These are phyloP conservation scores for Xylariales sp. DNA, from an alignment of 2,329 filamentous ascomycete genomes.

Conservation along the genomic window DNA sequence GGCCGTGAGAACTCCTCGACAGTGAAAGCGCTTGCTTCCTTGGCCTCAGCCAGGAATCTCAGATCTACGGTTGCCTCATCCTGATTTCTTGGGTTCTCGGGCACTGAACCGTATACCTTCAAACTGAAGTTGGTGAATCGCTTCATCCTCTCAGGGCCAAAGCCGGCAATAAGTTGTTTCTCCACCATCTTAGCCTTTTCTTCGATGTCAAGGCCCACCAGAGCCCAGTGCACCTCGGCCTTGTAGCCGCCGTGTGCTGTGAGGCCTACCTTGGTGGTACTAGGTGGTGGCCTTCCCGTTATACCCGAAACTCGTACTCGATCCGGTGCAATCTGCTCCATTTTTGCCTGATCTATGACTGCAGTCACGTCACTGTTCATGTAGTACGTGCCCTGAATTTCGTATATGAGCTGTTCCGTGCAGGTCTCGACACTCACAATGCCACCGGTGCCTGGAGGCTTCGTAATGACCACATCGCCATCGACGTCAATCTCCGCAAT, in stretches of 20 bases:
- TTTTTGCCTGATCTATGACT: slow-evolving; percentile 19
- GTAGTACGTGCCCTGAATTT: slow-evolving; percentile 39
- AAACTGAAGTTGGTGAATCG: slow-evolving; percentile 32
- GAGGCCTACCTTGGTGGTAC: slow-evolving; percentile 9
- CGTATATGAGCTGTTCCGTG: slow-evolving; percentile 36
- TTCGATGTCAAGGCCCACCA: slow-evolving; percentile 7
- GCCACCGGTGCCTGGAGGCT: slow-evolving; percentile 15
- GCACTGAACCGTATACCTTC: slow-evolving; percentile 18
- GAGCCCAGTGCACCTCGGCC: slow-evolving; percentile 5
- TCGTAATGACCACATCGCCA: slow-evolving; percentile 9
- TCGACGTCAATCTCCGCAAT: slow-evolving; percentile 6
- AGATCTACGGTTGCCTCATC: slow-evolving; percentile 26
- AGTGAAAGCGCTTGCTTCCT: slow-evolving; percentile 21
- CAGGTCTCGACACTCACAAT: slow-evolving; percentile 21
- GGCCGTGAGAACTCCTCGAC: slow-evolving; percentile 22
- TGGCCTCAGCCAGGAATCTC: slow-evolving; percentile 17
- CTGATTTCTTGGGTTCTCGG: slow-evolving; percentile 23
- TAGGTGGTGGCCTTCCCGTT: slow-evolving; percentile 12
- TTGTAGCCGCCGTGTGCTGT: slow-evolving; percentile 6
- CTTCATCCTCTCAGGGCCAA: slow-evolving; percentile 17
- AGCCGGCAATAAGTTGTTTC: slow-evolving; percentile 16
- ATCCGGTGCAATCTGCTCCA: slow-evolving; percentile 16
- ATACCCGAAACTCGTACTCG: slow-evolving; percentile 9
- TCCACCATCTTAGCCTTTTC: slow-evolving; percentile 14
- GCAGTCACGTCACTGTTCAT: slow-evolving; percentile 39